phyloP scores from a whole-genome alignment of 495 filamentous ascomycete genomes.

The Lophium mytilinum region DNA sequence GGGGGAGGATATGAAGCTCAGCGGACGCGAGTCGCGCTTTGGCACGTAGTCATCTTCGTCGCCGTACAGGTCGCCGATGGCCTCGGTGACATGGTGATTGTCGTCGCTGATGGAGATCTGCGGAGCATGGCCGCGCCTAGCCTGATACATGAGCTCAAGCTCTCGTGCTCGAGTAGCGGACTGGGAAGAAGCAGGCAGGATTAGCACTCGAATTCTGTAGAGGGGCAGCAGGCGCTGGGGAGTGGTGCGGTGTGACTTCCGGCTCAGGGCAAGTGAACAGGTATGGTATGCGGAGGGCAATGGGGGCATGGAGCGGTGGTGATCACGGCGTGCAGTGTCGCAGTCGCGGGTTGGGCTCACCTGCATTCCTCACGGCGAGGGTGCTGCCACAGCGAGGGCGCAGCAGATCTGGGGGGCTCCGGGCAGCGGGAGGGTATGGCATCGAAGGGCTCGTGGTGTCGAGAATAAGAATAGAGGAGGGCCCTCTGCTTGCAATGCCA shows the following conservation, averaged over 20 bases:
- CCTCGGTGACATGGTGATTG: constrained; percentile 95
- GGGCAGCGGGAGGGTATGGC: neutral
- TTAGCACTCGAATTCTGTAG: constrained; percentile 11
- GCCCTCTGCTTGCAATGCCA: too few species aligned
- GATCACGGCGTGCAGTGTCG: neutral
- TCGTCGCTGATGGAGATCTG: constrained; percentile 68
- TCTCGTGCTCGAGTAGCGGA: constrained; percentile 31
- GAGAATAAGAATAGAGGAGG: too few species aligned
- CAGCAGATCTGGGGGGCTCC: too few species aligned
- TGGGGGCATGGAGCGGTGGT: neutral
- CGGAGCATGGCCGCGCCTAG: constrained; percentile 53
- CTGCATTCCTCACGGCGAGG: constrained; percentile 14
- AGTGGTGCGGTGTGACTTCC: neutral
- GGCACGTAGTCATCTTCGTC: constrained; percentile 56
- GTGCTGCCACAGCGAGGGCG: neutral
- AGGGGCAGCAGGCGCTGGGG: neutral
- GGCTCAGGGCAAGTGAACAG: neutral
- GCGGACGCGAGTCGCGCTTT: constrained; percentile 46
- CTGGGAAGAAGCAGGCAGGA: constrained; percentile 17
- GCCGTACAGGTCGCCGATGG: constrained; percentile 93
- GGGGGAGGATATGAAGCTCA: constrained; percentile 56
- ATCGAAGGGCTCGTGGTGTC: neutral
- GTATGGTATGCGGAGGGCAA: neutral
- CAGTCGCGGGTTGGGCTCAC: constrained; percentile 7
- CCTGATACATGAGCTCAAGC: constrained; percentile 32